Evolutionary conservation across 148 eudicot species (phyloP).

Genomic region (Cornus controversa): DNA sequence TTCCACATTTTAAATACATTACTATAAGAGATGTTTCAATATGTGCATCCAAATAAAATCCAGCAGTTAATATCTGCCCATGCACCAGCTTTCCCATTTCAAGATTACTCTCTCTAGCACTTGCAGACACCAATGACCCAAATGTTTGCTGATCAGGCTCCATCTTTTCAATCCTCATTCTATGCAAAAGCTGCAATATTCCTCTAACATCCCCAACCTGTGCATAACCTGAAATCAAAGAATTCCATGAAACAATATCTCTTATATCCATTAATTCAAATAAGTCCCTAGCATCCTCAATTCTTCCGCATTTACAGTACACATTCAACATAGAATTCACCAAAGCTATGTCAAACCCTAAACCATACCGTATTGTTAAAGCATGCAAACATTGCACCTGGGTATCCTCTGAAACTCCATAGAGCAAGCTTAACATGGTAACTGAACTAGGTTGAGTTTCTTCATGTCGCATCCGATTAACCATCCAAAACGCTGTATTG

Average conservation of each 20-base stretch:
- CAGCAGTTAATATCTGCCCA: slow-evolving; percentile 52
- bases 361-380: slow-evolving; percentile 45
- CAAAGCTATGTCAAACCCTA: slow-evolving; percentile 41
- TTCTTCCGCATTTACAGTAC: slow-evolving; percentile 67
- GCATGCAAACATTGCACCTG: slow-evolving; percentile 56
- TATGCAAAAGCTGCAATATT: slow-evolving; percentile 32
- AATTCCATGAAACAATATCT: slow-evolving; percentile 90
- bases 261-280: slow-evolving; percentile 57
- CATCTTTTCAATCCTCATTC: slow-evolving; percentile 58
- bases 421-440: slow-evolving; percentile 54
- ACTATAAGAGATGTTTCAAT: slow-evolving; percentile 62
- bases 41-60: slow-evolving; percentile 47
- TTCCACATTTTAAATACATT: slow-evolving; percentile 56
- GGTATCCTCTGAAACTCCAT: slow-evolving; percentile 46
- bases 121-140: slow-evolving; percentile 49
- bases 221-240: slow-evolving; percentile 62
- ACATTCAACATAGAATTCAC: slow-evolving; percentile 57
- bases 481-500: slow-evolving; percentile 39
- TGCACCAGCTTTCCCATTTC: slow-evolving; percentile 57
- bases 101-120: slow-evolving; percentile 34
- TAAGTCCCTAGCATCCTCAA: slow-evolving; percentile 48
- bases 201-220: slow-evolving; percentile 41
- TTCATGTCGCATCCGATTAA: slow-evolving; percentile 56
- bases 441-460: slow-evolving; percentile 55
- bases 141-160: slow-evolving; percentile 70